Evolutionary conservation across 768 basidiomycete species (phyloP), one percentile per base, ranked within the genome.

Genomic region (Naganishia onofrii): DNA sequence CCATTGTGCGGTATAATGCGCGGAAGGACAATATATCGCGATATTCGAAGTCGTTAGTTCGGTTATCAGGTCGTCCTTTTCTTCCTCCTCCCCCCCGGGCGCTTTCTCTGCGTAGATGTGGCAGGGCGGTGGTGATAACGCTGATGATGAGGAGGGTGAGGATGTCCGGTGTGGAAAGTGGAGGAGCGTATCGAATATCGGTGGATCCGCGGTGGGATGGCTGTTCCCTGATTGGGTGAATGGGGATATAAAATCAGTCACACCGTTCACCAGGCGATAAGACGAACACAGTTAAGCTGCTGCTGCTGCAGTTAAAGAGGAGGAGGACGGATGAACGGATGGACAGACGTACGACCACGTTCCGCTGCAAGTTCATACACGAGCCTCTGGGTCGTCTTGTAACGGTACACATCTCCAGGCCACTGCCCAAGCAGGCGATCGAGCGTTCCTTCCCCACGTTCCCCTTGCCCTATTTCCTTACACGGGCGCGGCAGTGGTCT

Each of bases 31-130:
- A 34, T 63, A 42, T n/a, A 63, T 63, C 42, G 60, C 60, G 60
- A 63, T 63, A 21, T 63, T 63, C 36, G 60, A 63, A 1, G 60
- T 63, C 0, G 60, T 63, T 26, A 29, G 26, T 63, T 63, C 60
- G 21, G 60, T 63, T 21, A 63, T 63, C 21, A 63, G 60, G 60
- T 44, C 28, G 21, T 63, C 26, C 1, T 58, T 15, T 3, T 3
- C 48, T 17, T n/a, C 19, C 1, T 21, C 19, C 21, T 21, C 57
- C 34, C n/a, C n/a, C n/a, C n/a, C n/a, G n/a, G n/a, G n/a, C n/a
- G n/a, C n/a, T n/a, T 15, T 13, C 42, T 26, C 42, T 1, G 2
- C 46, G 28, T 10, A 23, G 42, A 29, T n/a, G 32, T 23, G 23
- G 13, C n/a, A n/a, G n/a, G n/a, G n/a, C n/a, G n/a, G n/a, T n/a